Conservation (phyloP, 2,329 filamentous ascomycete species). For the Corynespora cassiicola region DNA sequence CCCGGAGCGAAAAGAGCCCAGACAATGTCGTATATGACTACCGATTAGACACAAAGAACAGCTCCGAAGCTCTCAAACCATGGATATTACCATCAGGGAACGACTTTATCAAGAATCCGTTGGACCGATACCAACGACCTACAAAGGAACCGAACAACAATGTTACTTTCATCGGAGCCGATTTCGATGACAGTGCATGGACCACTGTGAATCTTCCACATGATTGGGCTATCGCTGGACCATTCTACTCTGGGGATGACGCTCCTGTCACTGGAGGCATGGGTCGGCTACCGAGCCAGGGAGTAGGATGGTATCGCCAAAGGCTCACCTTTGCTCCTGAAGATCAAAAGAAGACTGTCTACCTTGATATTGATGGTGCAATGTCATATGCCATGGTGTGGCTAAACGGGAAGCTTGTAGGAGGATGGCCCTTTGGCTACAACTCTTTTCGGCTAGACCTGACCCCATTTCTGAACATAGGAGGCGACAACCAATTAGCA, state of each 20-base stretch:
- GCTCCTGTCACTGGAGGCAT: slow-evolving; percentile 46
- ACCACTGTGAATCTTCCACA: slow-evolving; percentile 53
- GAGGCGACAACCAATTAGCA: slow-evolving; percentile 53
- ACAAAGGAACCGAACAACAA: slow-evolving; percentile 31
- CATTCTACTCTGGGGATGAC: slow-evolving; percentile 44
- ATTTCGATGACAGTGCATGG: slow-evolving; percentile 53
- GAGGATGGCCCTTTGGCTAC: slow-evolving; percentile 61
- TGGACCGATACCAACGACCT: slow-evolving; percentile 39
- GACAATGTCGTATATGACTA: slow-evolving; percentile 45
- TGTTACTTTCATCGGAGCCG: slow-evolving; percentile 38
- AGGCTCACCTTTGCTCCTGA: slow-evolving; percentile 39
- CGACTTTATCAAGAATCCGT: slow-evolving; percentile 44
- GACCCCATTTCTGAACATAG: slow-evolving; percentile 47
- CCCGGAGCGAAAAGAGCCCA: slow-evolving; percentile 43
- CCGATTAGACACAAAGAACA: slow-evolving; percentile 15
- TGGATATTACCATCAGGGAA: slow-evolving; percentile 54
- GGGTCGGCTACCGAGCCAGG: slow-evolving; percentile 58
- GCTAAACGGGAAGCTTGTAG: slow-evolving; percentile 58
- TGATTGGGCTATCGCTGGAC: slow-evolving; percentile 58
- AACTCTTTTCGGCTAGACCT: slow-evolving; percentile 60
- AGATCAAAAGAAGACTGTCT: slow-evolving; percentile 48
- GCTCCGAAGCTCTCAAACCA: slow-evolving; percentile 41
- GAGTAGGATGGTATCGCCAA: slow-evolving; percentile 61
- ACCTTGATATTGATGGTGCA: slow-evolving; percentile 58
- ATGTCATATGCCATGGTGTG: slow-evolving; percentile 62